Evolutionary conservation across 352 stramenopile species (phyloP).

Genomic region (Peronospora belbahrii): DNA sequence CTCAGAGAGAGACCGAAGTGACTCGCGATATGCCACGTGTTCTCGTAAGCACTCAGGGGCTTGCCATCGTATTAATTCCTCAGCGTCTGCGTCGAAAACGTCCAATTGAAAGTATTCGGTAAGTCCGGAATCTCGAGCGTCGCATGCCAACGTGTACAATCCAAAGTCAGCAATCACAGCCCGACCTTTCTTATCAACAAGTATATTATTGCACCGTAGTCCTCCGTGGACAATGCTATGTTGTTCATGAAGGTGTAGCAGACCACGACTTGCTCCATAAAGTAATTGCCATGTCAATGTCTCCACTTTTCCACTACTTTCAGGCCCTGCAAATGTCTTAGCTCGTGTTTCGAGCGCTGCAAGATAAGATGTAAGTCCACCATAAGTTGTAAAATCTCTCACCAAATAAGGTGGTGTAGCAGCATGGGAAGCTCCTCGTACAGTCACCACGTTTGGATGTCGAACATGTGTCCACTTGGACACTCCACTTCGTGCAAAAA

Average conservation of each 20-base stretch:
- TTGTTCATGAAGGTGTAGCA: conserved; percentile 59
- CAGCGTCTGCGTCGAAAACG: conserved; percentile 27
- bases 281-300: conserved; percentile 46
- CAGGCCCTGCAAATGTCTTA: conserved; percentile 23
- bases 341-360: conserved; percentile 31
- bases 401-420: conserved; percentile 41
- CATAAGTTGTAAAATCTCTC: conserved; percentile 53
- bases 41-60: conserved; percentile 53
- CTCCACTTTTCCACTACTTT: conserved; percentile 29
- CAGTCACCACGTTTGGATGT: conserved; percentile 52
- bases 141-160: conserved; percentile 30
- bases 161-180: conserved; percentile 56
- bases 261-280: conserved; percentile 45
- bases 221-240: conserved; percentile 46
- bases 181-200: conserved; percentile 62
- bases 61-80: conserved; percentile 56
- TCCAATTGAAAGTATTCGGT: conserved; percentile 27
- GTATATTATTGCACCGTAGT: conserved; percentile 56
- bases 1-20: conserved; percentile 20
- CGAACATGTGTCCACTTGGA: conserved; percentile 38
- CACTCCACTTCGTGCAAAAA: conserved; percentile 40
- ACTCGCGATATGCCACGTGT: conserved; percentile 24
- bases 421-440: conserved; percentile 53
- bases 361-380: conserved; percentile 44
- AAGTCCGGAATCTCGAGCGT: conserved; percentile 32